phyloP scores from a whole-genome alignment of 495 filamentous ascomycete genomes.

The Astrothelium macrocarpum region DNA sequence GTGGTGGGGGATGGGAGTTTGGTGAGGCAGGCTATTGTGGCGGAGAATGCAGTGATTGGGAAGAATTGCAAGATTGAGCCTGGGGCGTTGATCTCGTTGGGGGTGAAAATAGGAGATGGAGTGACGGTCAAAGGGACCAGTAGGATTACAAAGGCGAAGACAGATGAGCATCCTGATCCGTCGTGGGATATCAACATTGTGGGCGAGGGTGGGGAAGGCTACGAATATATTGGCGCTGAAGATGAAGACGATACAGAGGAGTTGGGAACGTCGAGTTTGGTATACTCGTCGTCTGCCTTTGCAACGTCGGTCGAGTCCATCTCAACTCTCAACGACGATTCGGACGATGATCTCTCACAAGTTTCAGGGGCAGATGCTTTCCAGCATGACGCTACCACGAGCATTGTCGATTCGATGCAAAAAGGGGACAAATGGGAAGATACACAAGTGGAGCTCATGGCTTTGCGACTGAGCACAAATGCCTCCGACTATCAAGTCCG shows the following conservation, averaged over 20 bases:
- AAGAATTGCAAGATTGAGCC: slow-evolving; percentile 55
- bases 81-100: slow-evolving; percentile 71
- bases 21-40: slow-evolving; percentile 68
- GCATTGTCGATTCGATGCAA: slow-evolving; percentile 71
- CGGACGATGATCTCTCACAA: slow-evolving; percentile 41
- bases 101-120: slow-evolving; percentile 58
- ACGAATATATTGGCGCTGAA: slow-evolving; percentile 39
- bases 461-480: slow-evolving; percentile 77
- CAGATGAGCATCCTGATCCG: slow-evolving; percentile 31
- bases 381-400: slow-evolving; percentile 77
- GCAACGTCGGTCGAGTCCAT: slow-evolving; percentile 70
- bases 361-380: slow-evolving; percentile 56
- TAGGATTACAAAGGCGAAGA: slow-evolving; percentile 47
- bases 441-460: slow-evolving; percentile 81
- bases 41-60: slow-evolving; percentile 58
- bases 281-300: slow-evolving; percentile 30
- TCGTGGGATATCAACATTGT: slow-evolving; percentile 47
- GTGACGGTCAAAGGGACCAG: slow-evolving; percentile 42
- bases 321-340: slow-evolving; percentile 53
- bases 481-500: slow-evolving; percentile 82
- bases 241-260: slow-evolving; percentile 44
- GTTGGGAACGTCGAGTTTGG: background rate
- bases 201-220: slow-evolving; percentile 47
- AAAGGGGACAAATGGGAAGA: slow-evolving; percentile 68
- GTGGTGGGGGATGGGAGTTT: slow-evolving; percentile 61